Conservation (phyloP, 169 alveolate species). For the Cyclospora cayetanensis region DNA sequence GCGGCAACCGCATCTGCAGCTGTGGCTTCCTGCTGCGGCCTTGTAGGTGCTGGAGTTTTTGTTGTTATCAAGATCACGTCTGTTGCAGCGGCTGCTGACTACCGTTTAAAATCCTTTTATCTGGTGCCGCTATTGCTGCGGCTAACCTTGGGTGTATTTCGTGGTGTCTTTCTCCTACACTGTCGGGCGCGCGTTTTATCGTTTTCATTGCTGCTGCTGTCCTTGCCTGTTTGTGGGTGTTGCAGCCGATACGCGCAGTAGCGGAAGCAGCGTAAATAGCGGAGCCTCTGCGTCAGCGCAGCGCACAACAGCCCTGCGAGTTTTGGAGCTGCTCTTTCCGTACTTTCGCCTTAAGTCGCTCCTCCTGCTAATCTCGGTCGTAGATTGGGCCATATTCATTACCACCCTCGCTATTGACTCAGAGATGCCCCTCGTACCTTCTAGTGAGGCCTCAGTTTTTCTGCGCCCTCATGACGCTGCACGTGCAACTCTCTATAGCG, state of each 20-base stretch:
- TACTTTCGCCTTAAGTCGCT: conserved; percentile 75
- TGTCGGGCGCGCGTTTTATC: neutral
- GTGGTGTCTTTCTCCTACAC: neutral
- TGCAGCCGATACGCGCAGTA: conserved; percentile 55
- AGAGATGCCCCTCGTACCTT: conserved; percentile 65
- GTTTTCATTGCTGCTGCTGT: neutral
- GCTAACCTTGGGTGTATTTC: neutral
- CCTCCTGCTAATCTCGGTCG: conserved; percentile 74
- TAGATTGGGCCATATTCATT: conserved; percentile 74
- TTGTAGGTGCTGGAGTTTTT: neutral
- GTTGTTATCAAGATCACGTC: neutral
- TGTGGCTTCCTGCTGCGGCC: neutral
- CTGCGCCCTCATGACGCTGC: neutral
- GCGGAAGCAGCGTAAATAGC: conserved; percentile 6
- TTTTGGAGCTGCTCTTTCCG: conserved; percentile 77
- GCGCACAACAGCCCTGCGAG: conserved; percentile 65
- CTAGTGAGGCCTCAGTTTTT: conserved; percentile 38
- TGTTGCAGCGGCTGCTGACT: neutral
- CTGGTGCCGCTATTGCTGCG: neutral
- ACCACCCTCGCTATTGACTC: conserved; percentile 54
- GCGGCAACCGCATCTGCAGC: neutral
- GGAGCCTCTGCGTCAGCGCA: conserved; percentile 34
- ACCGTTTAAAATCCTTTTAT: too few species aligned
- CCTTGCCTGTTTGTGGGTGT: neutral
- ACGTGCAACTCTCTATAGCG: neutral